These are phyloP conservation scores for Hirschfeldia incana DNA, from an alignment of 345 rosid genomes.

Conservation along the genomic window DNA sequence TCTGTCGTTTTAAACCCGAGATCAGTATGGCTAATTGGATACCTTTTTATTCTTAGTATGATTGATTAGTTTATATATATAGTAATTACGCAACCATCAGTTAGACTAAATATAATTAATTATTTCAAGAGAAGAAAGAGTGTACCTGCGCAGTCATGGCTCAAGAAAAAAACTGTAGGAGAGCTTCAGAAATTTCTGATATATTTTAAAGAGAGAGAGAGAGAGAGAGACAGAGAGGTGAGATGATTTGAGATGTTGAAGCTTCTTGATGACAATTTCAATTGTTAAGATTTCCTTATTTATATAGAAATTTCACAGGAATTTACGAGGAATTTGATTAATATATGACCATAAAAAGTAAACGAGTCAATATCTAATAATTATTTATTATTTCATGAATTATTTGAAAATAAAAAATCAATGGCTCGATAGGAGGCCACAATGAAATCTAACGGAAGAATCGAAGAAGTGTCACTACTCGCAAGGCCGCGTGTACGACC, in stretches of 20 bases:
- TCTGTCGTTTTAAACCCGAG: slow-evolving; percentile 39
- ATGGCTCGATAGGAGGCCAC: background rate
- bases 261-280: slow-evolving; percentile 23
- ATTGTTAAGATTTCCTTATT: background rate
- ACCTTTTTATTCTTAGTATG: background rate
- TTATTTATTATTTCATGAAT: too few species aligned
- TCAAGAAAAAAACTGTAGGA: background rate
- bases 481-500: slow-evolving; percentile 23
- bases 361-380: slow-evolving; percentile 7
- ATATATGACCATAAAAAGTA: slow-evolving; percentile 4
- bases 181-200: slow-evolving; percentile 7
- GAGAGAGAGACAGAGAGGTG: background rate
- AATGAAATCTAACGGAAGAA: background rate
- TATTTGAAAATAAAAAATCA: too few species aligned
- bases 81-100: background rate
- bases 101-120: background rate
- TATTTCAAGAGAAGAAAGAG: background rate
- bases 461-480: background rate
- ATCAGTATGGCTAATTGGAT: background rate
- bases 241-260: background rate
- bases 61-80: background rate
- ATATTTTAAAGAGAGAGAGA: background rate
- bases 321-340: background rate
- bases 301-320: slow-evolving; percentile 14
- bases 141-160: slow-evolving; percentile 27